These are phyloP conservation scores for Polychaeton citri DNA, from an alignment of 2,329 filamentous ascomycete species.

Conservation along the genomic window DNA sequence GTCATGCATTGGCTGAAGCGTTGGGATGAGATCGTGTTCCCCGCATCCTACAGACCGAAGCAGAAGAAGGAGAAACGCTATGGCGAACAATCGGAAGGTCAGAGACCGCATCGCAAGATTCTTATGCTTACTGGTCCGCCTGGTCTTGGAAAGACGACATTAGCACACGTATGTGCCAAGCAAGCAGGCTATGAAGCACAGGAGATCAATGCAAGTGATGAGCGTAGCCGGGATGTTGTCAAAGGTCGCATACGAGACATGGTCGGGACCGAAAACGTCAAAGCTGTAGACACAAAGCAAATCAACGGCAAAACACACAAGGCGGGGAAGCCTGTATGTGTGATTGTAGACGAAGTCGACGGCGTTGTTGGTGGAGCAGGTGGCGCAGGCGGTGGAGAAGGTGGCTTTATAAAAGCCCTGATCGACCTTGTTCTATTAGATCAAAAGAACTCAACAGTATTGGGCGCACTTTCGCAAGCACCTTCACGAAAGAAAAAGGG, in stretches of 20 bases:
- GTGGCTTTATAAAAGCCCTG: conserved; percentile 87
- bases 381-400: conserved; percentile 60
- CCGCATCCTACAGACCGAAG: conserved; percentile 48
- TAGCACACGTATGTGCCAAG: conserved; percentile 88
- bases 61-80: conserved; percentile 32
- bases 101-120: conserved; percentile 74
- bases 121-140: conserved; percentile 82
- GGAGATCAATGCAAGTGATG: conserved; percentile 96
- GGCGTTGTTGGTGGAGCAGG: conserved; percentile 76
- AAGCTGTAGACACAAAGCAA: conserved; percentile 46
- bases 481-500: conserved; percentile 51
- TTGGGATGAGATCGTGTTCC: conserved; percentile 91
- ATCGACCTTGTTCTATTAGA: conserved; percentile 81
- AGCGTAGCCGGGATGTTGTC: conserved; percentile 78
- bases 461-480: conserved; percentile 22
- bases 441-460: conserved; percentile 55
- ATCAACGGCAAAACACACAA: conserved; percentile 48
- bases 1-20: conserved; percentile 87
- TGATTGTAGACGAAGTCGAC: conserved; percentile 93
- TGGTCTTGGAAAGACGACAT: conserved; percentile 85
- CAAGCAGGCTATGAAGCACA: conserved; percentile 94
- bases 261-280: conserved; percentile 88
- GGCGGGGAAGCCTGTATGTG: conserved; percentile 73
- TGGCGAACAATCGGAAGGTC: conserved; percentile 40
- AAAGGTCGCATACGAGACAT: conserved; percentile 83